Conservation (phyloP, 2,329 filamentous ascomycete genomes). For the Fusarium subglutinans region DNA sequence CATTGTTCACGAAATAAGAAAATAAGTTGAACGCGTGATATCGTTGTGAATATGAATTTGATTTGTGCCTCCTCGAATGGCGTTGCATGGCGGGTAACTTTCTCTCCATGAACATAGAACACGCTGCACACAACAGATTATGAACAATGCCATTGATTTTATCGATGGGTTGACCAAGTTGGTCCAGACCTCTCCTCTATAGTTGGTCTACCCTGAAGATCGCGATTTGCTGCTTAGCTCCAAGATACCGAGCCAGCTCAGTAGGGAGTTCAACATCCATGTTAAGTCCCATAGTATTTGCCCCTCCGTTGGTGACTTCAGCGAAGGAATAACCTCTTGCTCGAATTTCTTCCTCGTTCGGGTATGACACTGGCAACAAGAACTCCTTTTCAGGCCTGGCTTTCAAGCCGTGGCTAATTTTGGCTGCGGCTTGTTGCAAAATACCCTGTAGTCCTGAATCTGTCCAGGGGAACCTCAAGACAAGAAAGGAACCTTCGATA, state of each 20-base stretch:
- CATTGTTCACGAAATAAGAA: neutral
- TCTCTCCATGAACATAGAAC: neutral
- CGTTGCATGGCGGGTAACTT: neutral
- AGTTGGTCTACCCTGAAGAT: conserved; percentile 74
- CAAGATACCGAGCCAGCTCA: conserved; percentile 72
- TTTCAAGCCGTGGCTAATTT: conserved; percentile 58
- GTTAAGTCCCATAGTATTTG: conserved; percentile 64
- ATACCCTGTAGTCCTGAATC: conserved; percentile 59
- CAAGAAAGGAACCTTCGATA: conserved; percentile 66
- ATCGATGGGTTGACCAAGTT: conserved; percentile 65
- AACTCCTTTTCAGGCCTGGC: conserved; percentile 70
- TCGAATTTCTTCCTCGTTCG: conserved; percentile 65
- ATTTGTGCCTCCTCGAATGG: neutral
- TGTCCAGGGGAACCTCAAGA: conserved; percentile 73
- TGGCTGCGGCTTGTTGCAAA: conserved; percentile 58
- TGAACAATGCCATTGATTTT: conserved; percentile 45
- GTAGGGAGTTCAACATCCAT: conserved; percentile 66
- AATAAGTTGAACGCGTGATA: neutral
- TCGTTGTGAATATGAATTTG: neutral
- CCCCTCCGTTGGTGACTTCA: conserved; percentile 72
- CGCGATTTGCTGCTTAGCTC: conserved; percentile 70
- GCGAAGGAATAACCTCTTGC: conserved; percentile 67
- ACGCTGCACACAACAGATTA: neutral
- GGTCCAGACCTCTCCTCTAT: conserved; percentile 60
- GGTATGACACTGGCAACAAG: conserved; percentile 71